A percentile compares a stretch with the other conserved stretches of the same genome.
Conservation (phyloP, 2,329 filamentous ascomycete genomes). For the Epicoccum nigrum region DNA sequence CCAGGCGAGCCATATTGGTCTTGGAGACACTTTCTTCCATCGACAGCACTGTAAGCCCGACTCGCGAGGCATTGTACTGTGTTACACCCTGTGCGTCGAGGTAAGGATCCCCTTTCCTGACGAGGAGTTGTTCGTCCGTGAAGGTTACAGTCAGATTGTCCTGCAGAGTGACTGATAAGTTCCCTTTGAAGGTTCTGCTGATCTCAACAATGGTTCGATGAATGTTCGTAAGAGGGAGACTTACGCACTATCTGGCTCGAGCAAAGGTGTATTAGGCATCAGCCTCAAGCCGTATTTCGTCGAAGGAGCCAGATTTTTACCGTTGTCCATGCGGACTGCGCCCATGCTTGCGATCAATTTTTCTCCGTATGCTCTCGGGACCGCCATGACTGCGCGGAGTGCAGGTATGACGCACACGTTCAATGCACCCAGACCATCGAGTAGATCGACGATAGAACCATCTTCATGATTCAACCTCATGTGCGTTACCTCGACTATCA, state of each 20-base stretch:
- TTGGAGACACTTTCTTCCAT: slow-evolving; percentile 2
- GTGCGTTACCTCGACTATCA: slow-evolving; percentile 11
- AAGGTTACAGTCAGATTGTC: neutral
- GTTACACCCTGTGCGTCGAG: slow-evolving; percentile 1
- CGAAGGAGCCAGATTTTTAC: neutral
- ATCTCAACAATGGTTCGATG: neutral
- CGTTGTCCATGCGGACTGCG: neutral
- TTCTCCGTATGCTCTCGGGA: slow-evolving; percentile 10
- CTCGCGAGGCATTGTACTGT: neutral
- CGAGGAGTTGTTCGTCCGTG: slow-evolving; percentile 8
- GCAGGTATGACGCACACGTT: slow-evolving; percentile 13
- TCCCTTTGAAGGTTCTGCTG: neutral
- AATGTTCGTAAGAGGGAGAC: neutral
- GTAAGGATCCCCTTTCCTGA: slow-evolving; percentile 9
- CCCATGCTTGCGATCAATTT: slow-evolving; percentile 8
- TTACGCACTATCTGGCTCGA: neutral
- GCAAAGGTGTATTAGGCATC: neutral
- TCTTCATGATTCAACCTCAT: neutral
- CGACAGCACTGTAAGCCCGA: slow-evolving; percentile 10
- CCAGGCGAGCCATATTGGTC: slow-evolving; percentile 15
- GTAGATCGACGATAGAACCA: neutral
- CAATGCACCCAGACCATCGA: neutral
- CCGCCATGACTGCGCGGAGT: slow-evolving; percentile 9
- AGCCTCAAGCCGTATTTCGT: neutral
- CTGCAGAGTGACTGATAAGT: neutral